Evolutionary conservation across 2,329 filamentous ascomycete genomes (phyloP), one percentile per base, ranked within the genome.

Genomic region (Penicillium sp.): DNA sequence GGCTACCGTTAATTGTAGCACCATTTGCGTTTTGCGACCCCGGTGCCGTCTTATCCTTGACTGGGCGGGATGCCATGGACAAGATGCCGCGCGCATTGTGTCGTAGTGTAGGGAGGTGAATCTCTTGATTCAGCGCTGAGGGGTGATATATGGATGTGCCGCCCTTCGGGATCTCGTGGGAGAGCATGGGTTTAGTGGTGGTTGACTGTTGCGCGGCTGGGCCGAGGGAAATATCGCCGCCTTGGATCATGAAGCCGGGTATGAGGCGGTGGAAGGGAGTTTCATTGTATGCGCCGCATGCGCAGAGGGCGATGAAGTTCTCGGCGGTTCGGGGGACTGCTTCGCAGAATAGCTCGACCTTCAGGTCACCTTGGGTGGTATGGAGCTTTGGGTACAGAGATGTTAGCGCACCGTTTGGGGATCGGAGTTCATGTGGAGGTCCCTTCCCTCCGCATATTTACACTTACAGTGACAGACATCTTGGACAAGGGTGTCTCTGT

Each of bases 311-410:
- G 62, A 89, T 83, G 76, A 89, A 89, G 77, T 89, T 89, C 79
- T 97, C 91, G 65, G 93, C 90, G 0, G 95, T 97, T 77, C 94
- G 93, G 64, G 95, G 95, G 35, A 96, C 92, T 69, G 91, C 89
- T 76, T 97, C 92, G 81, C 94, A 98, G 81, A 97, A 98, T 68
- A 99, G 83, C 78, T 98, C 95, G 70, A 98, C 86, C 81, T 98
- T 99, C 75, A 99, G 84, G 78, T 95, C 89, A 74, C 95, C 95
- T 56, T 90, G 85, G 54, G 88, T 91, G 53, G 95, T 99, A 78
- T 97, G 93, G 14, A 99, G 85, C 79, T 81, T 53, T 52, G 45
- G 13, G 37, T 54, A 22, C 14, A 26, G 53, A 19, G 54, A 43
- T 22, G 45, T 53, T 26, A 56, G 38, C 33, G 5, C 14, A 19